These are phyloP conservation scores for Phialophora verrucosa DNA, from an alignment of 2,329 filamentous ascomycete species.

Conservation along the genomic window DNA sequence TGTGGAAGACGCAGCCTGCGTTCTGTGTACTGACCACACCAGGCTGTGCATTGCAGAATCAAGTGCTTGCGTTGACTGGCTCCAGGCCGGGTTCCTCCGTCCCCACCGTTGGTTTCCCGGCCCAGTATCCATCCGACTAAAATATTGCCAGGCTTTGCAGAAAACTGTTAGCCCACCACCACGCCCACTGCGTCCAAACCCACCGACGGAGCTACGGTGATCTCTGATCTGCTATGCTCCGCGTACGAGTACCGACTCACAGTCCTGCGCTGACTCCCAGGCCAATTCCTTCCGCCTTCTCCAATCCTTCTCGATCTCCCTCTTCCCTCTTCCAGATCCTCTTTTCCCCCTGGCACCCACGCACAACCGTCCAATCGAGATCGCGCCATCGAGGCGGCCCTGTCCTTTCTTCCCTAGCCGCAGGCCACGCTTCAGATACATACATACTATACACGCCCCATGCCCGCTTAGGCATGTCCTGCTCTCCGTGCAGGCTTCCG, in stretches of 20 bases:
- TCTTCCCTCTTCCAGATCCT: constrained; percentile 23
- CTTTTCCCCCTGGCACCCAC: constrained; percentile 15
- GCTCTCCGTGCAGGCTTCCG: constrained; percentile 22
- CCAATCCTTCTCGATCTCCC: constrained; percentile 25
- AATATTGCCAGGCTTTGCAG: constrained; percentile 11
- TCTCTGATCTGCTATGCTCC: constrained; percentile 10
- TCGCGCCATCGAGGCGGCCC: constrained; percentile 6
- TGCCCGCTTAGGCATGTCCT: constrained; percentile 32
- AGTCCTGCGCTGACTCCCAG: constrained; percentile 18
- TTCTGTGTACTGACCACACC: not conserved
- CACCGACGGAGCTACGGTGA: constrained; percentile 11
- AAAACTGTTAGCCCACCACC: constrained; percentile 9
- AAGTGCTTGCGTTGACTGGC: not conserved
- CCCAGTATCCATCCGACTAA: not conserved
- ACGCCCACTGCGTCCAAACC: not conserved
- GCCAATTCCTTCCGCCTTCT: constrained; percentile 10
- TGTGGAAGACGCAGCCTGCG: not conserved
- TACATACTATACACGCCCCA: constrained; percentile 22
- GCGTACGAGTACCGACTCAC: not conserved
- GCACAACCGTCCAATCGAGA: constrained; percentile 9
- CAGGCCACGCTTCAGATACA: constrained; percentile 10
- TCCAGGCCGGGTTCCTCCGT: constrained; percentile 2
- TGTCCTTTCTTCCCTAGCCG: constrained; percentile 21
- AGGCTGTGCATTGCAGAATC: constrained; percentile 17
- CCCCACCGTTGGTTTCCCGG: not conserved